Conservation (phyloP, 768 basidiomycete species). For the Porpolomopsis calyptriformis region DNA sequence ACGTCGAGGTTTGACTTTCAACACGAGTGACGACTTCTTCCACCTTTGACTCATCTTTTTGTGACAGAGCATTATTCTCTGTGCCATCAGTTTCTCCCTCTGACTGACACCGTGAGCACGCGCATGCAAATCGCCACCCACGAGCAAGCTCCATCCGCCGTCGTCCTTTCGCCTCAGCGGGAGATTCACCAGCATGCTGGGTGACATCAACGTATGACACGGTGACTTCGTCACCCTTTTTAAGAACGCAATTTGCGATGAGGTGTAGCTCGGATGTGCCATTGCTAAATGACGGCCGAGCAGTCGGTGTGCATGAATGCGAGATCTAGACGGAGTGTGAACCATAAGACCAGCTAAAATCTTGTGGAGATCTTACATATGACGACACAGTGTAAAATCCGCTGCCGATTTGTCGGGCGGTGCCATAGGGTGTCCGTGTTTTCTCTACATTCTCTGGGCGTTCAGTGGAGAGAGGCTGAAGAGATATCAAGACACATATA, state of each 20-base stretch:
- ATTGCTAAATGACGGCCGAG: slow-evolving; percentile 50
- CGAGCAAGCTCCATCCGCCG: slow-evolving; percentile 65
- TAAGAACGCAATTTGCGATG: slow-evolving; percentile 53
- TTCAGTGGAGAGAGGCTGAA: slow-evolving; percentile 39
- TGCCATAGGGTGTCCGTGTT: slow-evolving; percentile 70
- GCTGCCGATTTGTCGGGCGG: slow-evolving; percentile 62
- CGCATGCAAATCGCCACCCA: slow-evolving; percentile 76
- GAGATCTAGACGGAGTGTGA: slow-evolving; percentile 28
- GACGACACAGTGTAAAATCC: slow-evolving; percentile 70
- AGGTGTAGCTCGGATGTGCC: slow-evolving; percentile 65
- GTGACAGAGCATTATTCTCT: slow-evolving; percentile 21
- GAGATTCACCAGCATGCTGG: slow-evolving; percentile 42
- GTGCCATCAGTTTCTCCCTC: slow-evolving; percentile 36
- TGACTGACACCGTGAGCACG: slow-evolving; percentile 50
- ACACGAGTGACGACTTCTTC: slow-evolving; percentile 23
- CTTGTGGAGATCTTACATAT: slow-evolving; percentile 25
- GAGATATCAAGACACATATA: slow-evolving; percentile 1
- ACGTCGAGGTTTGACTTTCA: slow-evolving; percentile 11
- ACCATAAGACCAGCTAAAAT: not conserved
- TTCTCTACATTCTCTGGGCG: slow-evolving; percentile 64
- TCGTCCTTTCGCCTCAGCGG: slow-evolving; percentile 46
- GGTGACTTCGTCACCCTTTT: slow-evolving; percentile 66
- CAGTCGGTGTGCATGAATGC: slow-evolving; percentile 67
- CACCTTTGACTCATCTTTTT: slow-evolving; percentile 43
- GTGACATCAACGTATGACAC: slow-evolving; percentile 67